phyloP scores from a whole-genome alignment of 1,284 basidiomycete species.

The Lignosus rhinocerotis region DNA sequence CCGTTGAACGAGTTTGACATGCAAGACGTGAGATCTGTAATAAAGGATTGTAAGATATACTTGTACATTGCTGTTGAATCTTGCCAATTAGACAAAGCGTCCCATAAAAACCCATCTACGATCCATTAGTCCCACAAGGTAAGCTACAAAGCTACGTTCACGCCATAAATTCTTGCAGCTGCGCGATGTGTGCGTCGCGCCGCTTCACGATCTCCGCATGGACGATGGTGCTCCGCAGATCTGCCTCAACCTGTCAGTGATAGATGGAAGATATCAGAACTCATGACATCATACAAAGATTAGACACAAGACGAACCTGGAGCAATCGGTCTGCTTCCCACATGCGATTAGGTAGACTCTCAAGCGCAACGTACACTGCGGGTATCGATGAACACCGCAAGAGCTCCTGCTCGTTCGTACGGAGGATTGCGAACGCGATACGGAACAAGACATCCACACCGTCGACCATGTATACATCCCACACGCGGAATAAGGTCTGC shows the following conservation, averaged over 20 bases:
- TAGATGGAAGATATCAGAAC: not conserved
- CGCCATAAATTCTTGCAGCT: slow-evolving; percentile 37
- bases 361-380: slow-evolving; percentile 83
- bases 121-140: not conserved
- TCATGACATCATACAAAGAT: not conserved
- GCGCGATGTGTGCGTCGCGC: slow-evolving; percentile 58
- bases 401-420: slow-evolving; percentile 81
- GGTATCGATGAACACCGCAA: slow-evolving; percentile 81
- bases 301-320: slow-evolving; percentile 51
- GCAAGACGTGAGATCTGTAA: not conserved
- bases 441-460: slow-evolving; percentile 93
- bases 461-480: slow-evolving; percentile 96
- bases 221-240: slow-evolving; percentile 64
- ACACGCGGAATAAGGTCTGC: slow-evolving; percentile 85
- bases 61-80: not conserved
- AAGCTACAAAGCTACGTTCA: slow-evolving; percentile 13
- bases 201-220: slow-evolving; percentile 72
- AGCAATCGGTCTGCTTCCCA: slow-evolving; percentile 92
- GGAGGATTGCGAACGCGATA: slow-evolving; percentile 84
- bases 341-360: slow-evolving; percentile 86
- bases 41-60: not conserved
- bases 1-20: too few relatives aligned
- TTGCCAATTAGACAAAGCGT: not conserved
- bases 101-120: not conserved
- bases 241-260: slow-evolving; percentile 56